phyloP scores from a whole-genome alignment of 208 protist species.

The Trypanosoma platydactyli region DNA sequence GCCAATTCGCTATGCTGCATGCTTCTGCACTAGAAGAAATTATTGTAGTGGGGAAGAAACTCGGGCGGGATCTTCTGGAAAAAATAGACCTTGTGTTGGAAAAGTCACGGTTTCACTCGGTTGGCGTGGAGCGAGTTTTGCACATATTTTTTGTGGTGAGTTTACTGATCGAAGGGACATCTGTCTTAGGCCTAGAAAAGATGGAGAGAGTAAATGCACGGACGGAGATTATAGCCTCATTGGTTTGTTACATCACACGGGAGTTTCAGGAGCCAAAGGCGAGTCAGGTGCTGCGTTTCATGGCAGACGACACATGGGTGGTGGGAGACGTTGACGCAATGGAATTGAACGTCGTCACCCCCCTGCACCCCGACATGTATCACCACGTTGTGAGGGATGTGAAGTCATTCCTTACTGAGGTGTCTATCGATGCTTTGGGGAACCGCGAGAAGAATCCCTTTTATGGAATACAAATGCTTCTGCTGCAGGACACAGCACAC shows the following conservation, averaged over 20 bases:
- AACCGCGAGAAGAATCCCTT: slow-evolving; percentile 72
- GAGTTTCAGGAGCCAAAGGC: slow-evolving; percentile 63
- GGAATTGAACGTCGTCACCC: slow-evolving; percentile 61
- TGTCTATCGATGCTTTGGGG: slow-evolving; percentile 23
- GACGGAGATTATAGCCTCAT: slow-evolving; percentile 45
- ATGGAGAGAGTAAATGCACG: slow-evolving; percentile 43
- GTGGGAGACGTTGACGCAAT: slow-evolving; percentile 49
- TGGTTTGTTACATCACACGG: slow-evolving; percentile 49
- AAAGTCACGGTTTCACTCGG: slow-evolving; percentile 33
- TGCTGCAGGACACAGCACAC: slow-evolving; percentile 60
- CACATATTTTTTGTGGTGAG: slow-evolving; percentile 79
- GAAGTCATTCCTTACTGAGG: slow-evolving; percentile 55
- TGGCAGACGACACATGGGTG: slow-evolving; percentile 68
- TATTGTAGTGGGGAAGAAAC: slow-evolving; percentile 46
- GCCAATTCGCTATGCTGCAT: slow-evolving; percentile 46
- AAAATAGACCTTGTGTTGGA: slow-evolving; percentile 65
- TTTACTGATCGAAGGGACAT: slow-evolving; percentile 65
- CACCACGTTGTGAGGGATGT: slow-evolving; percentile 50
- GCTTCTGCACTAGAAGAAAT: slow-evolving; percentile 40
- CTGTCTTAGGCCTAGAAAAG: slow-evolving; percentile 50
- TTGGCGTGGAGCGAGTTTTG: slow-evolving; percentile 71
- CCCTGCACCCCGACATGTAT: slow-evolving; percentile 55
- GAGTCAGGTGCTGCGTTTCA: slow-evolving; percentile 57
- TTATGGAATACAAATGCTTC: slow-evolving; percentile 54
- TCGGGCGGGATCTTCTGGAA: slow-evolving; percentile 70